phyloP scores from a whole-genome alignment of 2,329 filamentous ascomycete genomes.

The Botrytis hyacinthi region DNA sequence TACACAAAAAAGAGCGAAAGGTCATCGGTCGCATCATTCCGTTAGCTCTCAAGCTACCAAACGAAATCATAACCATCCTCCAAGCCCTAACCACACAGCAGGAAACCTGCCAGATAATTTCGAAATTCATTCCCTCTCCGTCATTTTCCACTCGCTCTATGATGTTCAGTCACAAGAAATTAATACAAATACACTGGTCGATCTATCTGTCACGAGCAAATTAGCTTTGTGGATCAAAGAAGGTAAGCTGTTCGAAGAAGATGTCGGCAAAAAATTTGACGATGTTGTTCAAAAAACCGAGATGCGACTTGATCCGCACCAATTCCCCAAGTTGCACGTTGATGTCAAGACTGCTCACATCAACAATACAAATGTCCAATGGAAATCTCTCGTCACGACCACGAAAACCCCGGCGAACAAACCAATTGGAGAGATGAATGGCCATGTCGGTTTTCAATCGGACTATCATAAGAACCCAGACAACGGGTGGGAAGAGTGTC shows the following conservation, averaged over 20 bases:
- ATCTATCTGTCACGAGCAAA: constrained; percentile 69
- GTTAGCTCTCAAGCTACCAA: constrained; percentile 63
- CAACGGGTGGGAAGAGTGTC: constrained; percentile 67
- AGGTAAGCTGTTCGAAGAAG: constrained; percentile 62
- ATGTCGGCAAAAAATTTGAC: constrained; percentile 60
- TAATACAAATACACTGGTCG: constrained; percentile 75
- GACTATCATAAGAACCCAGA: constrained; percentile 66
- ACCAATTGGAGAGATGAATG: constrained; percentile 68
- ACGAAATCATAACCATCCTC: constrained; percentile 56
- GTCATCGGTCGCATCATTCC: constrained; percentile 76
- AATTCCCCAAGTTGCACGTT: constrained; percentile 37
- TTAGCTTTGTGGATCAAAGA: constrained; percentile 79
- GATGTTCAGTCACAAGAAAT: constrained; percentile 58
- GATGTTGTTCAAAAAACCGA: constrained; percentile 63
- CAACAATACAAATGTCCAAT: constrained; percentile 55
- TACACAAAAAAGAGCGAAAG: constrained; percentile 78
- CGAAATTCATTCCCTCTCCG: constrained; percentile 67
- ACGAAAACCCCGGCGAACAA: constrained; percentile 10
- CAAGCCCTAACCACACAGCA: constrained; percentile 76
- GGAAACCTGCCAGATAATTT: constrained; percentile 63
- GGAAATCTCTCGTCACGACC: constrained; percentile 57
- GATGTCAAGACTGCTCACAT: constrained; percentile 29
- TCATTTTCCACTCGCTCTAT: constrained; percentile 73
- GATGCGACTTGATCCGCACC: constrained; percentile 29
- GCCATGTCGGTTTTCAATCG: constrained; percentile 70